phyloP scores from a whole-genome alignment of 2,329 filamentous ascomycete species.

The Botrytis aclada region DNA sequence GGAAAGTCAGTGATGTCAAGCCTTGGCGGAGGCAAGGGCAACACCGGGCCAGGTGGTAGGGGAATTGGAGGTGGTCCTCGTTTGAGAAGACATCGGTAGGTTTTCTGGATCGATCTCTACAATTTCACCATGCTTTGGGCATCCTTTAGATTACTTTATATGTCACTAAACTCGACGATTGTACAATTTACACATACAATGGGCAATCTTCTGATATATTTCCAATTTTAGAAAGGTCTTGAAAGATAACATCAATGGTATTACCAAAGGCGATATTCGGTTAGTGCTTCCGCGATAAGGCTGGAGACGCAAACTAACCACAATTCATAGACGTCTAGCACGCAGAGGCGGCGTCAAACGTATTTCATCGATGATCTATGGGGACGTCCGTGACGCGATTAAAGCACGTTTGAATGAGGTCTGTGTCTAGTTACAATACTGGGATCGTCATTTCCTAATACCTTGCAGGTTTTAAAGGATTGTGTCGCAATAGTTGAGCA shows the following conservation, averaged over 20 bases:
- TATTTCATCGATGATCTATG: constrained; percentile 63
- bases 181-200: background rate
- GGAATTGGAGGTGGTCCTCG: constrained; percentile 19
- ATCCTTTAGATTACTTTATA: background rate
- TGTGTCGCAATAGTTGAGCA: constrained; percentile 46
- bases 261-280: constrained; percentile 56
- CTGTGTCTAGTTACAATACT: constrained; percentile 18
- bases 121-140: background rate
- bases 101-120: background rate
- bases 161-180: background rate
- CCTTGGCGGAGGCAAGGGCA: constrained; percentile 21
- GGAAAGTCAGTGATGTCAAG: background rate
- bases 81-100: constrained; percentile 21
- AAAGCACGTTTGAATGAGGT: constrained; percentile 49
- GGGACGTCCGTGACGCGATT: constrained; percentile 54
- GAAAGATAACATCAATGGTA: constrained; percentile 47
- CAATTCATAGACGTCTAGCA: constrained; percentile 55
- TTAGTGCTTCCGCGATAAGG: constrained; percentile 34
- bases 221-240: constrained; percentile 44
- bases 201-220: constrained; percentile 3
- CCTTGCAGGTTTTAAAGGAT: constrained; percentile 4
- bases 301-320: background rate
- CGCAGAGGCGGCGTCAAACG: constrained; percentile 75
- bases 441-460: background rate
- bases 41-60: constrained; percentile 14